Conservation (phyloP, 345 rosid species). For the Melaleuca quinquenervia region DNA sequence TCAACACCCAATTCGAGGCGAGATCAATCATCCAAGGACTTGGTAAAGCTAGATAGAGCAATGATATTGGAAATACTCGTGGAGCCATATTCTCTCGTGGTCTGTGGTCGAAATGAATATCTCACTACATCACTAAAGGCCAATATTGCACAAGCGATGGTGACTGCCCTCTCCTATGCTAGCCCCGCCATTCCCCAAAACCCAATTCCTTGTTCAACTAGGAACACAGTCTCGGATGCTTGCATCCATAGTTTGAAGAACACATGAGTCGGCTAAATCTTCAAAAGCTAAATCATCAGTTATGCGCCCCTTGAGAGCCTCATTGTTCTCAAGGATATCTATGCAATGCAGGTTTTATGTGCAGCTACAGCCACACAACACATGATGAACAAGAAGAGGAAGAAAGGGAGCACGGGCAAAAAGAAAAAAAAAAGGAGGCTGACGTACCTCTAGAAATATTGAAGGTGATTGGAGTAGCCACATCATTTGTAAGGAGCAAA, state of each 20-base stretch:
- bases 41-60: not conserved
- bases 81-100: not conserved
- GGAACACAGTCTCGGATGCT: not conserved
- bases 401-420: not conserved
- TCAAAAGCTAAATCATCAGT: not conserved
- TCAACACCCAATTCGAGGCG: not conserved
- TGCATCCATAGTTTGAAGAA: not conserved
- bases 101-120: not conserved
- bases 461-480: not conserved
- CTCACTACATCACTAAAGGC: not conserved
- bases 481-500: slow-evolving; percentile 79
- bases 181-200: not conserved
- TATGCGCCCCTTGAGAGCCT: not conserved
- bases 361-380: not conserved
- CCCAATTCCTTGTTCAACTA: not conserved
- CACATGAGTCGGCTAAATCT: not conserved
- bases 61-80: not conserved
- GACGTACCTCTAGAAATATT: not conserved
- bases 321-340: not conserved
- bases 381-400: not conserved
- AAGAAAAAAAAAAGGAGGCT: not conserved
- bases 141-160: not conserved
- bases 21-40: not conserved
- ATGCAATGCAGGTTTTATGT: not conserved
- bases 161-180: not conserved